Evolutionary conservation across 306 rosid species (phyloP).

Genomic region (Dalbergia oliveri): DNA sequence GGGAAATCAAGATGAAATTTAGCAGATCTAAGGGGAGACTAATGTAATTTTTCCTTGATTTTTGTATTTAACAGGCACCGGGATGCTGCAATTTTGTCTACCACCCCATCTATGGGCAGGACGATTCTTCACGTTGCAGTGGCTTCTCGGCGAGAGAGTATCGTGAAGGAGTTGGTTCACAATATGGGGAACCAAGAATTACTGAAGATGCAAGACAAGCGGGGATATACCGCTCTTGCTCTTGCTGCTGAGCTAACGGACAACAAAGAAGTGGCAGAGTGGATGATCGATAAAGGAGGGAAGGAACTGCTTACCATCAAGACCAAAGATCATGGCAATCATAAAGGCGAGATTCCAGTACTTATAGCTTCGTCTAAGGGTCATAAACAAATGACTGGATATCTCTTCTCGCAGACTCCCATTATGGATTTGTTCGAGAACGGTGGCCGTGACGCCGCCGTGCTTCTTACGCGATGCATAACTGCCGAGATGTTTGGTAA

Average conservation of each 20-base stretch:
- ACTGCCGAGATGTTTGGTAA: constrained; percentile 41
- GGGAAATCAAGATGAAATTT: too few relatives aligned
- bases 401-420: not conserved
- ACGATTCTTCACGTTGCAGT: constrained; percentile 42
- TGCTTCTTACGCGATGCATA: constrained; percentile 25
- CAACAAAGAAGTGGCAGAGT: not conserved
- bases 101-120: not conserved
- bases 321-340: too few relatives aligned
- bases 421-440: rapidly evolving
- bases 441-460: too few relatives aligned
- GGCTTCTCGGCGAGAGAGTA: not conserved
- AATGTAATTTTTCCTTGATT: too few relatives aligned
- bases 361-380: constrained; percentile 30
- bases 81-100: not conserved
- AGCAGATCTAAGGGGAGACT: too few relatives aligned
- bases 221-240: constrained; percentile 34
- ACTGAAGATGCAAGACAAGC: not conserved
- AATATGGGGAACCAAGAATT: not conserved
- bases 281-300: not conserved
- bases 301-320: not conserved
- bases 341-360: constrained; percentile 7
- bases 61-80: too few relatives aligned
- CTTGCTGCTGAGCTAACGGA: constrained; percentile 14
- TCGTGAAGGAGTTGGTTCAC: not conserved
- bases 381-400: constrained; percentile 22